phyloP scores from a whole-genome alignment of 345 rosid genomes.

The Sisymbrium irio region DNA sequence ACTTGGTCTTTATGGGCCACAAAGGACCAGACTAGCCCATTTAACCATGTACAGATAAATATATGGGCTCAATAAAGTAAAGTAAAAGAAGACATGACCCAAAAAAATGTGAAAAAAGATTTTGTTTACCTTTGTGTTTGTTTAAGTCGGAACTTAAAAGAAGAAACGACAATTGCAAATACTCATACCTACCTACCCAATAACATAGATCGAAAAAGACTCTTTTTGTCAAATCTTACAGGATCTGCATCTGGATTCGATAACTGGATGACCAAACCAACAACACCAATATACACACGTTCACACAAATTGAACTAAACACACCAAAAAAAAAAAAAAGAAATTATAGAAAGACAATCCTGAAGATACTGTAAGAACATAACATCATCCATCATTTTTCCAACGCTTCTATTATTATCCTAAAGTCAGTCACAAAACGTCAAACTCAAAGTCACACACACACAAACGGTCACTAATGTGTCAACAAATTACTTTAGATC shows the following conservation, averaged over 20 bases:
- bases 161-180: no score
- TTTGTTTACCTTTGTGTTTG: no score
- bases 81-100: no score
- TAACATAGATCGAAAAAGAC: no score
- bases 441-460: conserved; percentile 19
- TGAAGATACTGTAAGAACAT: conserved; percentile 8
- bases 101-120: no score
- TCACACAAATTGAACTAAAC: conserved; percentile 1
- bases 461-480: background rate
- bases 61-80: no score
- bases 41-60: no score
- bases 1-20: no score
- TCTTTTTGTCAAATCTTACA: background rate
- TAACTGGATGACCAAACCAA: background rate
- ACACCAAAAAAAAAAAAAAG: background rate
- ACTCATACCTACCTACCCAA: no score
- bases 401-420: background rate
- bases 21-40: no score
- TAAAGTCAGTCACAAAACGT: conserved; percentile 8
- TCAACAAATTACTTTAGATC: conserved; percentile 11
- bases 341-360: background rate
- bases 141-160: no score
- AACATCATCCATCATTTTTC: background rate
- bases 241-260: background rate
- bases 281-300: background rate